Evolutionary conservation across 257 asterid species (phyloP), one percentile per base, ranked within the genome.

Genomic region (Linaria vulgaris): DNA sequence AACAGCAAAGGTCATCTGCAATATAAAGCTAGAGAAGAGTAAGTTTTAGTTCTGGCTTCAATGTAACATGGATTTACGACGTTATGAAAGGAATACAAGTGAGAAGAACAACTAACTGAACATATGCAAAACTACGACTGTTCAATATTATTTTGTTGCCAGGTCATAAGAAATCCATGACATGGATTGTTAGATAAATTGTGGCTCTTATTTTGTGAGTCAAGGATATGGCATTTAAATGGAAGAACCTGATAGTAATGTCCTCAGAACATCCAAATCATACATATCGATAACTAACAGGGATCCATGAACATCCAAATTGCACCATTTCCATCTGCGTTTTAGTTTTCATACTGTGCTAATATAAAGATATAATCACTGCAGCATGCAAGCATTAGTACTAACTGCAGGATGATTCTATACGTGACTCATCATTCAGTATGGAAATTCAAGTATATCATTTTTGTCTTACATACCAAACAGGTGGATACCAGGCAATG

Each of bases 1-100:
- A 50, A 57, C 10, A 27, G 30, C 12, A 59, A 52, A 19, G 11
- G 16, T 9, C 19, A 46, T 31, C 13, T 21, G 56, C 52, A 34
- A 22, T 17, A 8, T 27, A 25, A n/a, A 59, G 58, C 59, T 21
- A 13, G 27, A 7, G 49, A 16, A 58, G 34, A 15, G 55, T 30
- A 30, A 13, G 24, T 22, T 50, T 68, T 21, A 65, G 51, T 24
- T 5, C 34, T 52, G 15, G 51, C 52, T 12, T 37, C 59, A 10
- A 15, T 16, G 21, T 25, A 24, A n/a, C 43, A 43, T 43, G 25
- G 20, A 5, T 17, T 43, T 59, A 49, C 15, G 56, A 11, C 3
- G 12, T 31, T 31, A 46, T 23, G 25, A n/a, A 47, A 69, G 51
- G 43, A 24, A 61, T 23, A 53, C 50, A 34, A 61, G 38, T 59